Conservation (phyloP, 108 stramenopile species). For the Cyclotella baltica region DNA sequence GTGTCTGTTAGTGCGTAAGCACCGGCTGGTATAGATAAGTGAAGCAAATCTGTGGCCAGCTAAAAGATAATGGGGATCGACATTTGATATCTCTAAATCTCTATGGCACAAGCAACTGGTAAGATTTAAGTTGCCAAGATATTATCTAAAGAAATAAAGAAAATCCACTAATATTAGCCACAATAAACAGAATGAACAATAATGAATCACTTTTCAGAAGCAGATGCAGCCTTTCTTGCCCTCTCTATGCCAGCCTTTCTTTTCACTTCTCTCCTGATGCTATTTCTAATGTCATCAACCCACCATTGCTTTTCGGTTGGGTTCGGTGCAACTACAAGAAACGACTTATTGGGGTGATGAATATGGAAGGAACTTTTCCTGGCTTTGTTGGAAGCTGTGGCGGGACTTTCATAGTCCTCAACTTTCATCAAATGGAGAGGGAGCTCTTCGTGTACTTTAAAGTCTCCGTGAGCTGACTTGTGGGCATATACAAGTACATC, state of each 20-base stretch:
- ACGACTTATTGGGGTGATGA: slow-evolving; percentile 93
- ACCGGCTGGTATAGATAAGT: too few species aligned
- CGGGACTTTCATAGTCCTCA: slow-evolving; percentile 58
- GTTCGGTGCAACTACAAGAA: slow-evolving; percentile 74
- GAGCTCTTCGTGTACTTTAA: slow-evolving; percentile 86
- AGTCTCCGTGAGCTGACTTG: slow-evolving; percentile 53
- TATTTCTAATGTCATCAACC: slow-evolving; percentile 62
- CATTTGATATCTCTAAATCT: too few species aligned
- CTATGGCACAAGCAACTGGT: too few species aligned
- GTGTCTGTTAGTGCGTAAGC: too few species aligned
- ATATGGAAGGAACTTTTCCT: slow-evolving; percentile 81
- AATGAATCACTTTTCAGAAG: background rate
- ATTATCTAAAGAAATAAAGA: too few species aligned
- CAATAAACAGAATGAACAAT: too few species aligned
- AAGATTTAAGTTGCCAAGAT: too few species aligned
- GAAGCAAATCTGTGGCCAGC: too few species aligned
- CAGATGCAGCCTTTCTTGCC: slow-evolving; percentile 18
- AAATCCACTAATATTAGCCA: too few species aligned
- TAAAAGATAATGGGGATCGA: too few species aligned
- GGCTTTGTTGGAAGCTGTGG: slow-evolving; percentile 45
- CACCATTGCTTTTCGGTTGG: slow-evolving; percentile 62
- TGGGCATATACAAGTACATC: slow-evolving; percentile 68
- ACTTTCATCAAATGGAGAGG: slow-evolving; percentile 89
- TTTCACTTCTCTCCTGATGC: slow-evolving; percentile 51
- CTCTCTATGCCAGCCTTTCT: slow-evolving; percentile 51